phyloP scores from a whole-genome alignment of 2,329 filamentous ascomycete genomes.

The Colletotrichum eleusines region DNA sequence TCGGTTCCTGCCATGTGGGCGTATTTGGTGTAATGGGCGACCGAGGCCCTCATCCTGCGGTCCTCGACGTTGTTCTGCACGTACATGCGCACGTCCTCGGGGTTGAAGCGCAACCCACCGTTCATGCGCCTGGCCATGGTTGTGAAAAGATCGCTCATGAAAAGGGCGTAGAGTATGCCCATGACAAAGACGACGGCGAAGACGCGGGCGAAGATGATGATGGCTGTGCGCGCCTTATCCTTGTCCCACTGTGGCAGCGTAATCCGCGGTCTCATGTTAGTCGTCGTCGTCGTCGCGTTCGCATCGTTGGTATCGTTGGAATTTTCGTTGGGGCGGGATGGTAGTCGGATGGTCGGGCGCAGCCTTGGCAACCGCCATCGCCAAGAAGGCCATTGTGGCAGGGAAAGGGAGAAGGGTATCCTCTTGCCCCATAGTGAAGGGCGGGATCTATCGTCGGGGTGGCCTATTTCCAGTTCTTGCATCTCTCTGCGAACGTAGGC shows the following conservation, averaged over 20 bases:
- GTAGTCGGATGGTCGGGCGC: conserved; percentile 62
- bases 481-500: conserved; percentile 83
- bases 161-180: conserved; percentile 83
- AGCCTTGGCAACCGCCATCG: conserved; percentile 62
- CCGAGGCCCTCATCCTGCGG: conserved; percentile 75
- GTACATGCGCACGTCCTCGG: conserved; percentile 82
- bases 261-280: conserved; percentile 43
- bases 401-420: conserved; percentile 64
- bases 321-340: conserved; percentile 52
- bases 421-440: conserved; percentile 66
- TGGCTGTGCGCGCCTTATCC: conserved; percentile 48
- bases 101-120: conserved; percentile 79
- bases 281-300: conserved; percentile 45
- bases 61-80: conserved; percentile 80
- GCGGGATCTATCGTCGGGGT: conserved; percentile 63
- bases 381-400: conserved; percentile 69
- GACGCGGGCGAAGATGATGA: conserved; percentile 78
- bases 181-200: conserved; percentile 82
- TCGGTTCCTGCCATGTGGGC: conserved; percentile 95
- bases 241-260: conserved; percentile 33
- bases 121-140: conserved; percentile 71
- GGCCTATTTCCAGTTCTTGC: conserved; percentile 89
- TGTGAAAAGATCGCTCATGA: conserved; percentile 86
- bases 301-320: conserved; percentile 40
- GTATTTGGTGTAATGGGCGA: conserved; percentile 83